These are phyloP conservation scores for Mariannaea sp. DNA, from an alignment of 2,329 filamentous ascomycete species.

Conservation along the genomic window DNA sequence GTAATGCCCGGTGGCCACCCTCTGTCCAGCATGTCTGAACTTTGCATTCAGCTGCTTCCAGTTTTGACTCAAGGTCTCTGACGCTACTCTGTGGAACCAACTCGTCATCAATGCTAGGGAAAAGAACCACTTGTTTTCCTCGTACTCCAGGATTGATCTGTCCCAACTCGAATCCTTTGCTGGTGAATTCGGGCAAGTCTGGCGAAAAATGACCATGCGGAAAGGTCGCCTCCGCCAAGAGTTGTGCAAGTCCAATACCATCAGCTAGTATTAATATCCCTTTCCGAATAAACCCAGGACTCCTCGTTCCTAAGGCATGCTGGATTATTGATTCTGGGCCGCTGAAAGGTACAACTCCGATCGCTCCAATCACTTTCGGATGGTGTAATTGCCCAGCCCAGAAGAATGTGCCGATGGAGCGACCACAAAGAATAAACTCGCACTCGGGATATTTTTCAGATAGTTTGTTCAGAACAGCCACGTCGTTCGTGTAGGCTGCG, in stretches of 20 bases:
- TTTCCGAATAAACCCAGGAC: background rate
- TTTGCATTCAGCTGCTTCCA: background rate
- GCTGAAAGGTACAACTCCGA: conserved; percentile 10
- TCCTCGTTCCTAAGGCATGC: background rate
- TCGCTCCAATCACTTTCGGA: background rate
- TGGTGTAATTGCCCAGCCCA: conserved; percentile 6
- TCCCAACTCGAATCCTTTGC: conserved; percentile 2
- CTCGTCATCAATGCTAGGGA: conserved; percentile 1
- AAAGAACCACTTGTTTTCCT: conserved; percentile 2
- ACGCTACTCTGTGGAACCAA: background rate
- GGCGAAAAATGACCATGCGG: background rate
- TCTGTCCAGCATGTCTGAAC: background rate
- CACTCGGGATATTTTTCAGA: background rate
- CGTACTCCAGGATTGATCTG: background rate
- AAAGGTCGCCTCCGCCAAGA: background rate
- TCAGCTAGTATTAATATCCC: background rate
- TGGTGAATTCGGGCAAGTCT: background rate
- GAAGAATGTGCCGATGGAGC: conserved; percentile 12
- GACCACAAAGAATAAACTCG: conserved; percentile 9
- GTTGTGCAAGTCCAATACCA: background rate
- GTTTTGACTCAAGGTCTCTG: background rate
- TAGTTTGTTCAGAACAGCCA: background rate
- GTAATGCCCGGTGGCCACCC: conserved; percentile 10
- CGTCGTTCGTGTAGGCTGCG: conserved; percentile 8
- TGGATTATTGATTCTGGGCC: background rate